Base-by-base conservation (phyloP, 768 basidiomycete species). In the Tylopilus subfusipes region DNA sequence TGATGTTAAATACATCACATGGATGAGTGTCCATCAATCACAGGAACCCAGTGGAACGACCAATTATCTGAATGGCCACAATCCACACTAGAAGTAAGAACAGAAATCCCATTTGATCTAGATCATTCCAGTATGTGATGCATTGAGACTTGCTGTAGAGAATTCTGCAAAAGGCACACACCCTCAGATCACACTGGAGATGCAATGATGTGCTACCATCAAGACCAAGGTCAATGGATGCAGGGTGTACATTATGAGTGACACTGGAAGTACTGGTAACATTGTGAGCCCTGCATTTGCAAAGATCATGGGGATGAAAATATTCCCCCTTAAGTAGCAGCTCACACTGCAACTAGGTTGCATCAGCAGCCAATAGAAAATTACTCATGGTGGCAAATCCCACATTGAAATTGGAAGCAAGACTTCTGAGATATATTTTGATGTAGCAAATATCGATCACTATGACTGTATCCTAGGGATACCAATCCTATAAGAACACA, bases 31-130 rank as follows among this genome's bases (percentile, higher is more conserved):
- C 36, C 18, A 19, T 38, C 5, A 2, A 38, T 4, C 2, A 38
- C 10, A 4, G n/a, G 8, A 38, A 2, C 5, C 18, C 9, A 3
- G 6, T 4, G 18, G 6, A 3, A 0, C 2, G n/a, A 8, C n/a
- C n/a, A 0, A 38, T 7, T 4, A 11, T 38, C 4, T 18, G 18
- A 5, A 11, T 38, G 7, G 38, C 10, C 0, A 11, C 4, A 0
- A 38, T 38, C 9, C 38, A 38, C 1, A 18, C 18, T 9, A 38
- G 9, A 19, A 5, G n/a, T 7, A 11, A 38, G 18, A 4, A 11
- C 10, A 11, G 19, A 8, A 8, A 8, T 18, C 2, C 8, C 38
- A 38, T 9, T 38, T 8, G 38, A 10, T 38, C 2, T 19, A 0
- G n/a, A 38, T 19, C 19, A 0, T 38, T 38, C n/a, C 1, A 3